Evolutionary conservation across 306 rosid genomes (phyloP), one percentile per base, ranked within the genome.

Genomic region (Malus sieversii): DNA sequence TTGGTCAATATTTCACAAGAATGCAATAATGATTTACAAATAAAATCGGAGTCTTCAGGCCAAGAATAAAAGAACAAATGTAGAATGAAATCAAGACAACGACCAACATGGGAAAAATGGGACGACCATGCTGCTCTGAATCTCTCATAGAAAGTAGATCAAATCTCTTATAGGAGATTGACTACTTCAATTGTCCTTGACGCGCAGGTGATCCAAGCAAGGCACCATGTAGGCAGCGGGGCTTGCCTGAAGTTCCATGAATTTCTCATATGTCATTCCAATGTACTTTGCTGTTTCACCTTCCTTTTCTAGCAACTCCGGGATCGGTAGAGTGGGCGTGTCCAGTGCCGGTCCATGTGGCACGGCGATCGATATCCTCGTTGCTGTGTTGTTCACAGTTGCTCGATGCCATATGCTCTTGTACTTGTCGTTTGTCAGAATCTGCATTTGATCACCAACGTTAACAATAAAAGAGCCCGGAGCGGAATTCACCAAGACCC

Each of bases 361-460:
- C 8, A 77, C 57, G 19, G 84, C 87, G 14, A 88, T 10, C 1
- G 90, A 86, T 58, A 86, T 83, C 81, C 93, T 86, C 4, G 87
- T 84, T 27, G 86, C 81, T 71, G 72, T 84, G 68, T 78, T 81
- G 76, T 85, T 83, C 65, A 83, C 85, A 16, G 27, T 48, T 38
- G 88, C 93, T 58, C 90, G 58, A 77, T 88, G 90, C 57, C 85
- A 42, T 2, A 84, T 74, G 68, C 90, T 86, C 55, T 72, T 86
- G 85, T 86, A 88, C 75, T 82, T 86, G 1, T 86, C 93, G 58
- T 88, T 88, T 59, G 89, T 84, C 82, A 82, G 3, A 46, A 86
- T 74, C 80, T 82, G 75, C 20, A 77, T 32, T 60, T 77, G 78
- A 65, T 76, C 78, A 20, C 75, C 75, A 7, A 73, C 30, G 53